Percentiles rank a stretch among this genome's conserved stretches.
Conservation (phyloP, 140 eudicot species). For the Erigeron philadelphicus region DNA sequence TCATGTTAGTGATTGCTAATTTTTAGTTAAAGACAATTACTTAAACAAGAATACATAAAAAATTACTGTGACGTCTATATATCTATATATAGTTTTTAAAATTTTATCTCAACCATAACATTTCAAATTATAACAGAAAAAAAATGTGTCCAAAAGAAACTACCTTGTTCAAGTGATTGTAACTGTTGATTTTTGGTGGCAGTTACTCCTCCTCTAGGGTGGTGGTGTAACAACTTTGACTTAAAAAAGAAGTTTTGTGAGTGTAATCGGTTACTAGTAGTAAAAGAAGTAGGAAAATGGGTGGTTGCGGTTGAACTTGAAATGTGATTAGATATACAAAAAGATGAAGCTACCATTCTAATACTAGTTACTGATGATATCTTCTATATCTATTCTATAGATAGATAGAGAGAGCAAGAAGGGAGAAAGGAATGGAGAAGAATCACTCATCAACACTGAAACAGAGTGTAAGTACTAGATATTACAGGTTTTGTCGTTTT, state of each 20-base stretch:
- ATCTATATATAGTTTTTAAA: too few relatives aligned
- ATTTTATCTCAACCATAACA: too few relatives aligned
- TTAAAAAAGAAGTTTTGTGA: slow-evolving; percentile 27
- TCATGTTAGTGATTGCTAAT: too few relatives aligned
- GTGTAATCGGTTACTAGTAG: slow-evolving; percentile 20
- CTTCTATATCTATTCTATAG: background rate
- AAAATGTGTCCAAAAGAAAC: too few relatives aligned
- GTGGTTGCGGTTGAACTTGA: slow-evolving; percentile 35
- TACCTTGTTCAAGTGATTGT: slow-evolving; percentile 37
- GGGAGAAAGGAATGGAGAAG: slow-evolving; percentile 18
- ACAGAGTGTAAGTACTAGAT: slow-evolving; percentile 7
- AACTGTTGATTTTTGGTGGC: slow-evolving; percentile 34
- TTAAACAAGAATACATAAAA: too few relatives aligned
- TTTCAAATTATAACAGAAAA: too few relatives aligned
- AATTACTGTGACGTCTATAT: too few relatives aligned
- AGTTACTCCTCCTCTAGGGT: slow-evolving; percentile 24
- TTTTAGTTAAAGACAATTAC: too few relatives aligned
- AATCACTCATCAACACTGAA: slow-evolving; percentile 6
- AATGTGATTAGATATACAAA: slow-evolving; percentile 30
- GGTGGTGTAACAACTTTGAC: slow-evolving; percentile 7
- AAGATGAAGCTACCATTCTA: slow-evolving; percentile 51
- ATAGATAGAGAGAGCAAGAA: background rate
- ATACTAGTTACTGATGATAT: background rate
- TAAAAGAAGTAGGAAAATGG: slow-evolving; percentile 20
- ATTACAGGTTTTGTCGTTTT: slow-evolving; percentile 23